Percentiles rank a stretch among this genome's conserved stretches.
Evolutionary conservation across 2,329 filamentous ascomycete genomes (phyloP).

Genomic region (Plenodomus lindquistii): DNA sequence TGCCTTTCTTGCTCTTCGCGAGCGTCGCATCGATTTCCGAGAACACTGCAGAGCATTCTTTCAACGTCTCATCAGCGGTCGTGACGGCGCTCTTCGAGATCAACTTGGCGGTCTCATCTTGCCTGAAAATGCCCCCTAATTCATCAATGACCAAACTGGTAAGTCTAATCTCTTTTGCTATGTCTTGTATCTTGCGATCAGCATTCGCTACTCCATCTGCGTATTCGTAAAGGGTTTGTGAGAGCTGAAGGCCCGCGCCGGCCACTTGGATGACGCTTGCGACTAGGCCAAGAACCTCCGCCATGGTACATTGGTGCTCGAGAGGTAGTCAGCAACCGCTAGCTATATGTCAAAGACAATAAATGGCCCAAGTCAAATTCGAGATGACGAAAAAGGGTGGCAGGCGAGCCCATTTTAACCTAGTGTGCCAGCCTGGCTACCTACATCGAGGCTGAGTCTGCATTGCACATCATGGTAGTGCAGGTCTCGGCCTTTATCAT

Average conservation of each 20-base stretch:
- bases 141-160: slow-evolving; percentile 36
- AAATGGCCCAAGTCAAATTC: too few species aligned
- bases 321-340: too few species aligned
- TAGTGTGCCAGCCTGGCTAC: too few species aligned
- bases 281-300: slow-evolving; percentile 29
- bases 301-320: too few species aligned
- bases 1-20: slow-evolving; percentile 32
- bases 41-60: slow-evolving; percentile 32
- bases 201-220: slow-evolving; percentile 35
- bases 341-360: too few species aligned
- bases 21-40: slow-evolving; percentile 27
- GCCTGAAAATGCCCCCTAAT: slow-evolving; percentile 30
- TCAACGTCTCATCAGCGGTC: slow-evolving; percentile 33
- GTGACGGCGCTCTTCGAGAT: slow-evolving; percentile 30
- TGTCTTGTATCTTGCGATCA: slow-evolving; percentile 31
- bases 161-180: slow-evolving; percentile 33
- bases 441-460: too few species aligned
- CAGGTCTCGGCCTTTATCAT: too few species aligned
- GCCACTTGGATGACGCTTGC: slow-evolving; percentile 39
- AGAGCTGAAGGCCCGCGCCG: slow-evolving; percentile 34
- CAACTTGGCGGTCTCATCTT: slow-evolving; percentile 25
- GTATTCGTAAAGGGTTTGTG: slow-evolving; percentile 36
- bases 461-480: too few species aligned
- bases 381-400: too few species aligned
- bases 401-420: too few species aligned